Evolutionary conservation across 805 yeast species (phyloP).

Genomic region (Lachancea sp.): DNA sequence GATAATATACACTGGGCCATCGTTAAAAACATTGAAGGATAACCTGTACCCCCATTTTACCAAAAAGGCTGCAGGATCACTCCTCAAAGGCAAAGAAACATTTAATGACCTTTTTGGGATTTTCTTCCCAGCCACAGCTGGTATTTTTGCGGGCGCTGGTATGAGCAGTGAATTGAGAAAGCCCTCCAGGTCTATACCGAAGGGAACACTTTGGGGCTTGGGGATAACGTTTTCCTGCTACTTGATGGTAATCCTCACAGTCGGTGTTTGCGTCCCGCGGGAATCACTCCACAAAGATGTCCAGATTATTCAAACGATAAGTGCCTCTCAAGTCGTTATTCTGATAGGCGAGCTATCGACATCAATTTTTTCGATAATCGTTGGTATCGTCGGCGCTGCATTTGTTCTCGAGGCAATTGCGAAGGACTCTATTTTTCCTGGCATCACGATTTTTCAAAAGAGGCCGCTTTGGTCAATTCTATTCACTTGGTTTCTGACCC

Average conservation of each 20-base stretch:
- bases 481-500: slow-evolving; percentile 77
- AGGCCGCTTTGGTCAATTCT: slow-evolving; percentile 64
- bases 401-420: slow-evolving; percentile 87
- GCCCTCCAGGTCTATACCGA: slow-evolving; percentile 87
- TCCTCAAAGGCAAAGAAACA: slow-evolving; percentile 53
- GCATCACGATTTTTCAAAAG: slow-evolving; percentile 52
- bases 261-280: slow-evolving; percentile 79
- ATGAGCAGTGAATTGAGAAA: slow-evolving; percentile 90
- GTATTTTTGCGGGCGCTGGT: slow-evolving; percentile 96
- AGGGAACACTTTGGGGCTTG: slow-evolving; percentile 87
- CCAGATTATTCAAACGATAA: slow-evolving; percentile 79
- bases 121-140: slow-evolving; percentile 97
- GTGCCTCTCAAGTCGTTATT: slow-evolving; percentile 58
- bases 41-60: slow-evolving; percentile 80
- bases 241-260: slow-evolving; percentile 68
- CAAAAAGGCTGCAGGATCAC: slow-evolving; percentile 88
- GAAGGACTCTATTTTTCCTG: slow-evolving; percentile 82
- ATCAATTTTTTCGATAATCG: slow-evolving; percentile 84
- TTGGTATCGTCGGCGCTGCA: slow-evolving; percentile 95
- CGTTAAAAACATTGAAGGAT: slow-evolving; percentile 55
- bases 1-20: slow-evolving; percentile 60
- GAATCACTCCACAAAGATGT: slow-evolving; percentile 69
- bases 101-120: slow-evolving; percentile 87
- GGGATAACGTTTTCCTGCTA: slow-evolving; percentile 71
- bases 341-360: slow-evolving; percentile 89